Evolutionary conservation across 441 rosid species (phyloP).

Genomic region (Codiaeum variegatum): DNA sequence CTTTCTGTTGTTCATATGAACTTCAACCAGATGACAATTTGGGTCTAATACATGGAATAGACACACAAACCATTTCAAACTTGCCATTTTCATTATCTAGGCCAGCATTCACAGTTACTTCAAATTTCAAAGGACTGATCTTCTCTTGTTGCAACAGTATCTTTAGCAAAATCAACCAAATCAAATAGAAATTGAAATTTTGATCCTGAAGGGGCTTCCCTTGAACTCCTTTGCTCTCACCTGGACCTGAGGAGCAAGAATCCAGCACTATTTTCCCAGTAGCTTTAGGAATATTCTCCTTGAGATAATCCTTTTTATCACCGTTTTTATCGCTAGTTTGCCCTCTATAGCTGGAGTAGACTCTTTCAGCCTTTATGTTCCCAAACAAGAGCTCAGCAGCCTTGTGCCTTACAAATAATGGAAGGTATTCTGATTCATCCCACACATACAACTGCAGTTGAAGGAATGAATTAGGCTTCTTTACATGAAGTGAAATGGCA

Average conservation of each 20-base stretch:
- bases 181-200: conserved; percentile 27
- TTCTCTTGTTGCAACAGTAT: conserved; percentile 34
- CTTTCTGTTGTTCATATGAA: neutral
- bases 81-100: conserved; percentile 39
- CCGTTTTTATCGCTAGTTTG: conserved; percentile 6
- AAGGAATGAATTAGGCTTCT: neutral
- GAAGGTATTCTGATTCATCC: conserved; percentile 49
- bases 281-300: conserved; percentile 4
- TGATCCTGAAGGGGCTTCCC: conserved; percentile 12
- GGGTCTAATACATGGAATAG: conserved; percentile 32
- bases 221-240: conserved; percentile 10
- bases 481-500: neutral
- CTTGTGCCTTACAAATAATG: conserved; percentile 48
- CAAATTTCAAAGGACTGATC: conserved; percentile 44
- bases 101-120: conserved; percentile 31
- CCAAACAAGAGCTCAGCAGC: conserved; percentile 59
- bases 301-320: neutral
- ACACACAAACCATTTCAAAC: conserved; percentile 40
- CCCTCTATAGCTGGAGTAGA: conserved; percentile 22
- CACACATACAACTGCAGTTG: conserved; percentile 48
- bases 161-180: conserved; percentile 43
- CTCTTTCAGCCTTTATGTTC: conserved; percentile 48
- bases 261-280: neutral
- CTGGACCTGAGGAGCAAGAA: conserved; percentile 17
- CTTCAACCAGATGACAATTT: neutral